These are phyloP conservation scores for Phytopythium ostracodes DNA, from an alignment of 352 stramenopile species.

Conservation along the genomic window DNA sequence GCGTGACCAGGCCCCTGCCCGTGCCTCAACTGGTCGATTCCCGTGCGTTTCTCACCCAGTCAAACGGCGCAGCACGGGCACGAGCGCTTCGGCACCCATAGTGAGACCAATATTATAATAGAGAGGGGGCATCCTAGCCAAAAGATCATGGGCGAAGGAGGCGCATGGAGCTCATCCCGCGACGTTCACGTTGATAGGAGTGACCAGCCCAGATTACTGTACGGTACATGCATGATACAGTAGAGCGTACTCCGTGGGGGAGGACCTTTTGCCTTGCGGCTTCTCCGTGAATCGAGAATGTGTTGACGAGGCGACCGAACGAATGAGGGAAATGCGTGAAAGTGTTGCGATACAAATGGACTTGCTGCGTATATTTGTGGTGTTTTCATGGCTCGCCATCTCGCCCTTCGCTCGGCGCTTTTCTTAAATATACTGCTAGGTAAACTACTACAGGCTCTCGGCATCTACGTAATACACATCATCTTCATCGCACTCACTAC, in stretches of 20 bases:
- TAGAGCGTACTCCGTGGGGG: too few species aligned
- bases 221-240: background rate
- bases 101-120: background rate
- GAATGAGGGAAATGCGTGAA: too few species aligned
- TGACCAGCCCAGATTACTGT: background rate
- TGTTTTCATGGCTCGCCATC: conserved; percentile 1
- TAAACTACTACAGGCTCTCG: background rate
- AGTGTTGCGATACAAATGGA: background rate
- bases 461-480: conserved; percentile 7
- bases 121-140: background rate
- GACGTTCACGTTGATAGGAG: background rate
- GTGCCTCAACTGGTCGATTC: background rate
- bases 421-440: conserved; percentile 1
- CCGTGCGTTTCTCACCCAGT: background rate
- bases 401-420: background rate
- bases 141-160: background rate
- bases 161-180: background rate
- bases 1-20: background rate
- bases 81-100: background rate
- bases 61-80: background rate
- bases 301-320: too few species aligned
- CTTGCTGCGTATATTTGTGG: conserved; percentile 1
- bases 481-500: background rate
- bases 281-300: too few species aligned
- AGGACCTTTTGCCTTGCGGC: too few species aligned